phyloP scores from a whole-genome alignment of 805 yeast species.

The Ogataea nonfermentans region DNA sequence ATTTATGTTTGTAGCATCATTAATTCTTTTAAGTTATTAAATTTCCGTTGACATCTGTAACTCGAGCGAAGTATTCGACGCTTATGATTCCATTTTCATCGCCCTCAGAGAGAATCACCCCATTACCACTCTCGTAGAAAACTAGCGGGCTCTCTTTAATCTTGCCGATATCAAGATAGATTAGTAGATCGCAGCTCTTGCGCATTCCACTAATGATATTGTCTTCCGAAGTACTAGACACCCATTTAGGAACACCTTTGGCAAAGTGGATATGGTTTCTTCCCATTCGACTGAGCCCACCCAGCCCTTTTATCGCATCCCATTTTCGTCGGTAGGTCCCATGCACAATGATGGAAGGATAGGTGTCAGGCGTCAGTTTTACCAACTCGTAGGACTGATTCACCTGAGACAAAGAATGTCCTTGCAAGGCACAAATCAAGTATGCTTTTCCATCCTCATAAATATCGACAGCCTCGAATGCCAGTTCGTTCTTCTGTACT shows the following conservation, averaged over 20 bases:
- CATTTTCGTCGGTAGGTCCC: constrained; percentile 65
- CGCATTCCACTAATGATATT: constrained; percentile 75
- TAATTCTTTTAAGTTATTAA: neutral
- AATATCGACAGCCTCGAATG: constrained; percentile 2
- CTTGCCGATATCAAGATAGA: constrained; percentile 57
- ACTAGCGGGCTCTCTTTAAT: constrained; percentile 43
- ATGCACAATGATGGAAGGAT: constrained; percentile 64
- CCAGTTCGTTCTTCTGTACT: constrained; percentile 25
- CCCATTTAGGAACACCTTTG: constrained; percentile 43
- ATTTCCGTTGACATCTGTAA: constrained; percentile 25
- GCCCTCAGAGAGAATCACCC: constrained; percentile 71
- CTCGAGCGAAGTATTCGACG: constrained; percentile 39
- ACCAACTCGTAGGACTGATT: constrained; percentile 36
- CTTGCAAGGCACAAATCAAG: constrained; percentile 86
- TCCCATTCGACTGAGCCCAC: constrained; percentile 65
- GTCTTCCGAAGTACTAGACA: constrained; percentile 2
- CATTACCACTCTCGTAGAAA: constrained; percentile 66
- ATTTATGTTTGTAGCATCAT: constrained; percentile 1
- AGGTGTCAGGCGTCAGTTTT: constrained; percentile 28
- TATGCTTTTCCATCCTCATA: constrained; percentile 26
- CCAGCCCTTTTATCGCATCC: constrained; percentile 43
- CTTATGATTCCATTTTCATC: constrained; percentile 51
- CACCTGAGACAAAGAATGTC: constrained; percentile 65
- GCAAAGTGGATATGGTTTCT: constrained; percentile 90
- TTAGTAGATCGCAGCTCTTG: constrained; percentile 49